Conservation (phyloP, 768 basidiomycete genomes). For the Hygrocybe coccinea region DNA sequence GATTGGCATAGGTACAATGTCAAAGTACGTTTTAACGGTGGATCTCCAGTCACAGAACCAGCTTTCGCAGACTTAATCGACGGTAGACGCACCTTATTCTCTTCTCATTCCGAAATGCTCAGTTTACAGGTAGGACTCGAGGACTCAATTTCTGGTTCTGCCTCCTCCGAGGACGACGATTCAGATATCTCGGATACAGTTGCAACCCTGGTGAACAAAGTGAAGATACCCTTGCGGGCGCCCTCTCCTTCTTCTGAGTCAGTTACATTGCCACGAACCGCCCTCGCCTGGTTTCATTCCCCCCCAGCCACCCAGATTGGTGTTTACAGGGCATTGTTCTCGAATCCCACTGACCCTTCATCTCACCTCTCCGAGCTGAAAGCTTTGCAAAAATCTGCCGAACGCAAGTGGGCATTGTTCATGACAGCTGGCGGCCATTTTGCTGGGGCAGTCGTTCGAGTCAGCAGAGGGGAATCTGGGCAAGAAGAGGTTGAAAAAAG, state of each 20-base stretch:
- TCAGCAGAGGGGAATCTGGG: conserved; percentile 51
- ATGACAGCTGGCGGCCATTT: conserved; percentile 99
- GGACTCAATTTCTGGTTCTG: conserved; percentile 90
- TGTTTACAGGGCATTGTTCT: conserved; percentile 74
- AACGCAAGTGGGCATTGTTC: conserved; percentile 84
- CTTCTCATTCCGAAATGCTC: background rate
- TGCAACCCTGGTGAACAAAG: conserved; percentile 58
- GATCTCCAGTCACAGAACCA: conserved; percentile 57
- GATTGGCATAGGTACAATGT: conserved; percentile 99
- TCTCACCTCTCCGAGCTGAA: conserved; percentile 57
- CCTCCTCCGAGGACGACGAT: conserved; percentile 53
- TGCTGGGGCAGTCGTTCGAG: conserved; percentile 82
- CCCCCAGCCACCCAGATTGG: conserved; percentile 86
- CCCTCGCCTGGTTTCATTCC: conserved; percentile 88
- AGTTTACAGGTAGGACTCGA: conserved; percentile 50
- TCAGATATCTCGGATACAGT: conserved; percentile 63
- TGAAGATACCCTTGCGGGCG: conserved; percentile 44
- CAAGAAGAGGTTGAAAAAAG: conserved; percentile 42
- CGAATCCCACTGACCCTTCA: conserved; percentile 40
- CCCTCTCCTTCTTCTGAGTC: conserved; percentile 39
- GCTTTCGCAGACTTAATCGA: conserved; percentile 78
- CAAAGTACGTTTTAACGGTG: conserved; percentile 67
- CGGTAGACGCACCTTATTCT: conserved; percentile 43
- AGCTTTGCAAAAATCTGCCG: conserved; percentile 52
- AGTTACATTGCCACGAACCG: conserved; percentile 45